These are phyloP conservation scores for Rutstroemia sp. DNA, from an alignment of 2,329 filamentous ascomycete species.

Conservation along the genomic window DNA sequence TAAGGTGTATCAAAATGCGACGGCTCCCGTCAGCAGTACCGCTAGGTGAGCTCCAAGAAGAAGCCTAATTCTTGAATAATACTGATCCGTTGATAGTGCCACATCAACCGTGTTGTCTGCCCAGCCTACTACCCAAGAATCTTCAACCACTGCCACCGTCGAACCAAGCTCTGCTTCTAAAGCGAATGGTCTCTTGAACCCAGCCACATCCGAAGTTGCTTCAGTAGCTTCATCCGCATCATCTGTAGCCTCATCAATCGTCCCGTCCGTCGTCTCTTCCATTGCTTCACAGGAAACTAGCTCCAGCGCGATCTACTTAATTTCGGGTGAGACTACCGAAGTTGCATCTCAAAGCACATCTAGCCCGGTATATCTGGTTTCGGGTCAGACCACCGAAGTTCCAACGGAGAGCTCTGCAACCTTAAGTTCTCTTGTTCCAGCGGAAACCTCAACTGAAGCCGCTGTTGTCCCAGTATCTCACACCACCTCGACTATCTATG, in stretches of 20 bases:
- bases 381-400: background rate
- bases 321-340: background rate
- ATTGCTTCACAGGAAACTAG: background rate
- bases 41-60: background rate
- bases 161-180: background rate
- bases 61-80: background rate
- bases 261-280: background rate
- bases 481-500: background rate
- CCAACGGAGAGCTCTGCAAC: background rate
- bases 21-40: slow-evolving; percentile 28
- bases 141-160: background rate
- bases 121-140: background rate
- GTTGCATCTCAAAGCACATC: background rate
- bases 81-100: background rate
- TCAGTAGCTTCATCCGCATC: background rate
- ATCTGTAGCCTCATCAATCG: background rate
- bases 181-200: background rate
- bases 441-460: background rate
- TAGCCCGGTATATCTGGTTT: background rate
- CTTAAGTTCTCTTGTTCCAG: background rate
- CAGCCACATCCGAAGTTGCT: background rate
- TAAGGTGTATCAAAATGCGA: slow-evolving; percentile 22
- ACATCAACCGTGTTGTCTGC: background rate
- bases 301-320: background rate
- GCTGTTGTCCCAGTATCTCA: background rate